A percentile compares a stretch with the other conserved stretches of the same genome.
Evolutionary conservation across 2,329 filamentous ascomycete species (phyloP).

Genomic region (Fusarium citri): DNA sequence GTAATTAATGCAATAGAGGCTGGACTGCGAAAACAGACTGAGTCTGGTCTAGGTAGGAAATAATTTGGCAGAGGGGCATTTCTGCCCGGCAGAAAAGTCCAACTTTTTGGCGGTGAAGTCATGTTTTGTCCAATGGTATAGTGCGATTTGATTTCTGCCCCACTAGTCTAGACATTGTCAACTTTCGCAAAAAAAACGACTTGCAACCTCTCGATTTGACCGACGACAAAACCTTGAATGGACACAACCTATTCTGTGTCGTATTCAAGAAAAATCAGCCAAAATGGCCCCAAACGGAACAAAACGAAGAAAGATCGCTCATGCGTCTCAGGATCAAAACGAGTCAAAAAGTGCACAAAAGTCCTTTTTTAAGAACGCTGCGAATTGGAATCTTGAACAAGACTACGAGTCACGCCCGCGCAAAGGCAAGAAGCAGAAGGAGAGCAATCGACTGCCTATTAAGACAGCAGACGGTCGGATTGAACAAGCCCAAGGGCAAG

Average conservation of each 20-base stretch:
- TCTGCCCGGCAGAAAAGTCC: constrained; percentile 40
- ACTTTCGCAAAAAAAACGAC: constrained; percentile 34
- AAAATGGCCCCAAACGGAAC: constrained; percentile 62
- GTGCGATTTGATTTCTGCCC: neutral
- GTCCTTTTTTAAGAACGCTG: constrained; percentile 78
- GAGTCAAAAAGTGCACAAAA: constrained; percentile 61
- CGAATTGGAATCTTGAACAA: constrained; percentile 91
- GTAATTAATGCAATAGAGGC: neutral
- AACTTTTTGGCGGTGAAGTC: constrained; percentile 54
- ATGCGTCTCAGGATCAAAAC: constrained; percentile 54
- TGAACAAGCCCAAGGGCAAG: constrained; percentile 67
- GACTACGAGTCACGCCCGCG: constrained; percentile 85
- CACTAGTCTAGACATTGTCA: constrained; percentile 7
- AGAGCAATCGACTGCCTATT: constrained; percentile 83
- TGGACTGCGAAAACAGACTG: constrained; percentile 2
- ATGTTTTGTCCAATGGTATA: neutral
- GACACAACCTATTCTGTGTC: constrained; percentile 16
- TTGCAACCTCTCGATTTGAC: neutral
- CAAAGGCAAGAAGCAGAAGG: constrained; percentile 81
- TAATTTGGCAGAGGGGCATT: constrained; percentile 37
- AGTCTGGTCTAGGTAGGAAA: constrained; percentile 10
- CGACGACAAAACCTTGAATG: constrained; percentile 35
- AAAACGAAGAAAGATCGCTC: constrained; percentile 70
- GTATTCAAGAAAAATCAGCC: constrained; percentile 17
- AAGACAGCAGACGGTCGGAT: constrained; percentile 84